phyloP scores from a whole-genome alignment of 371 early-diverging fungal species.

The Mortierella sp. region DNA sequence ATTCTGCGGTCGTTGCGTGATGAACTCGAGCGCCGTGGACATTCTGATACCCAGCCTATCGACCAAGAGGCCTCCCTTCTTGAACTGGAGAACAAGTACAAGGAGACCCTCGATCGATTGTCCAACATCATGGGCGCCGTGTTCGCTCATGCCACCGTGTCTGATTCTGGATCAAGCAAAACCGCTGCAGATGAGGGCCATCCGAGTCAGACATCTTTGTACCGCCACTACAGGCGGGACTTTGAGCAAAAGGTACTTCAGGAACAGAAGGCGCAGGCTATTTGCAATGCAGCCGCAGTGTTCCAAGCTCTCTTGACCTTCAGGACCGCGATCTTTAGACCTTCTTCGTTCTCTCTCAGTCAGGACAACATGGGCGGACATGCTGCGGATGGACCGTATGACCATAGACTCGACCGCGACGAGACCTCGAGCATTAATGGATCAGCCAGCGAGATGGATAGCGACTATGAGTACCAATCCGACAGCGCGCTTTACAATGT shows the following conservation, averaged over 20 bases:
- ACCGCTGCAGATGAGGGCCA: neutral
- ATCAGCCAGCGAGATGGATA: neutral
- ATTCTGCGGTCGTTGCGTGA: conserved; percentile 15
- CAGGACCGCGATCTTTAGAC: conserved; percentile 22
- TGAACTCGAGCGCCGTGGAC: neutral
- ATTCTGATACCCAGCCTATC: neutral
- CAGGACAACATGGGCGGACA: neutral
- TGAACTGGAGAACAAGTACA: neutral
- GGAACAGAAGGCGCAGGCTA: neutral
- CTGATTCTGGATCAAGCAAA: neutral
- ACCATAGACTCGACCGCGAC: neutral
- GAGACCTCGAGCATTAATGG: neutral
- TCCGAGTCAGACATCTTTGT: conserved; percentile 16
- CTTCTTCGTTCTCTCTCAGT: conserved; percentile 1
- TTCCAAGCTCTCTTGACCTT: conserved; percentile 17
- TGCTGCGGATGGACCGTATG: neutral
- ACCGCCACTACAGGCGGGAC: conserved; percentile 25
- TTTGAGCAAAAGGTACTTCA: conserved; percentile 25
- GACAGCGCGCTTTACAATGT: conserved; percentile 15
- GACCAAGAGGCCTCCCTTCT: neutral
- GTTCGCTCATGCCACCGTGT: neutral
- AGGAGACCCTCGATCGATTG: conserved; percentile 1
- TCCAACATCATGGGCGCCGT: conserved; percentile 11
- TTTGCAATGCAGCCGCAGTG: conserved; percentile 7
- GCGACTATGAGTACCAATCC: conserved; percentile 22